Base-by-base conservation (phyloP, 352 stramenopile genomes). In the Globisporangium radiosum region DNA sequence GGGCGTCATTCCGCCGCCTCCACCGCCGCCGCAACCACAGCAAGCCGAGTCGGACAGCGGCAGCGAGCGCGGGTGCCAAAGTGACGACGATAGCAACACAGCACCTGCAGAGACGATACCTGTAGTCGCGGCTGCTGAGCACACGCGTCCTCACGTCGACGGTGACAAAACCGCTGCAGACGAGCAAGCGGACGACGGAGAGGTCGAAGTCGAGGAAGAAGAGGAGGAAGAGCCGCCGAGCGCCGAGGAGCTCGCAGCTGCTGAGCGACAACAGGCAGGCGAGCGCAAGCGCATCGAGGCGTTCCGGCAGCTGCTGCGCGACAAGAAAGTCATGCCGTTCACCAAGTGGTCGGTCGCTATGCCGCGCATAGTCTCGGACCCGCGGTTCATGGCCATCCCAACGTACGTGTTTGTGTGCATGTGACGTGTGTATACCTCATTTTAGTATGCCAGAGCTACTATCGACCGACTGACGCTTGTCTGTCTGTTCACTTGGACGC, bases 261-360 rank as follows among this genome's bases (percentile, higher is more conserved):
- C 60, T 44, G 39, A 75, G 9, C 68, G 73, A 5, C 52, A 59
- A 11, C 65, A 76, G 19, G 74, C 54, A 3, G 71, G 72, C 44
- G 69, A 91, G 25, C 56, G 67, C 13, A 75, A 85, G 57, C 64
- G 69, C n/a, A 78, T 71, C 8, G 73, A 87, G 37, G 70, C 77
- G 39, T 94, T 92, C 50, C 64, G 71, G 7, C 63, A 74, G 36
- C 87, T 94, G 84, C 62, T 94, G 54, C 74, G 81, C 38, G 80
- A 92, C 54, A 92, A 92, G 64, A 87, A 84, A 55, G 88, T 94
- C 57, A 90, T 94, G 80, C 84, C 84, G 48, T 85, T 90, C 40
- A 81, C 67, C 55, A 90, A 90, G 55, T 94, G 84, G 84, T 89
- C 81, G 48, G 84, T 88, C 10, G 84, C 81, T 38, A 68, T 94